These are phyloP conservation scores for Colletotrichum graminicola DNA, from an alignment of 2,329 filamentous ascomycete species.

Conservation along the genomic window DNA sequence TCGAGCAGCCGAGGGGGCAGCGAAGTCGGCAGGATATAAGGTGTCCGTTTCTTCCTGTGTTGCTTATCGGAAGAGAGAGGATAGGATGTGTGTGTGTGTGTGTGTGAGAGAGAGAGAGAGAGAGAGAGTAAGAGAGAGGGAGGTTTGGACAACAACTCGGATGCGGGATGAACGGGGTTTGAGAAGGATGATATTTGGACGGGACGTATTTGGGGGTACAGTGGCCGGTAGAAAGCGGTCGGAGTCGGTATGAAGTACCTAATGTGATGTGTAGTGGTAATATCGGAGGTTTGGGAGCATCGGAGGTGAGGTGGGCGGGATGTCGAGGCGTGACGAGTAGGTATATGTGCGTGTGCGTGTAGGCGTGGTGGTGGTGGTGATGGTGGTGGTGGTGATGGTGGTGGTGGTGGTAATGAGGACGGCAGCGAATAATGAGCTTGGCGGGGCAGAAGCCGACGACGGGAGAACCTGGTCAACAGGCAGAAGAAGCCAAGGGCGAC, in stretches of 20 bases:
- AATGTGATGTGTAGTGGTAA: constrained; percentile 30
- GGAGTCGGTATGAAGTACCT: constrained; percentile 37
- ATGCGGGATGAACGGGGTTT: constrained; percentile 4
- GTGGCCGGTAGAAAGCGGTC: constrained; percentile 19
- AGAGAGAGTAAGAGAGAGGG: not conserved
- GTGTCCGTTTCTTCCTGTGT: not conserved
- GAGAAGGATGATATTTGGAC: constrained; percentile 24
- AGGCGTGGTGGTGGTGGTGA: constrained; percentile 1
- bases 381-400: constrained; percentile 1
- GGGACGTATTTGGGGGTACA: not conserved
- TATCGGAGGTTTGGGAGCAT: constrained; percentile 19
- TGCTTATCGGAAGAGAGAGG: not conserved
- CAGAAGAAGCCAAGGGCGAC: constrained; percentile 37
- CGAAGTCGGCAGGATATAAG: constrained; percentile 7
- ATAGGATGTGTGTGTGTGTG: not conserved
- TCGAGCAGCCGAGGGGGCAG: not conserved
- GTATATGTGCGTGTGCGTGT: not conserved
- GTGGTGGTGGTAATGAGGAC: constrained; percentile 4
- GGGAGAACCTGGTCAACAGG: constrained; percentile 40
- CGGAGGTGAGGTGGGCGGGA: constrained; percentile 11
- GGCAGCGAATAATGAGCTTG: constrained; percentile 21
- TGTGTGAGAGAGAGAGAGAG: not conserved
- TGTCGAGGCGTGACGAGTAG: constrained; percentile 1
- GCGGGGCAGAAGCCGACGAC: constrained; percentile 28
- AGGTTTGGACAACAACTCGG: not conserved